phyloP scores from a whole-genome alignment of 2,329 filamentous ascomycete species.

The Xylaria sp. region DNA sequence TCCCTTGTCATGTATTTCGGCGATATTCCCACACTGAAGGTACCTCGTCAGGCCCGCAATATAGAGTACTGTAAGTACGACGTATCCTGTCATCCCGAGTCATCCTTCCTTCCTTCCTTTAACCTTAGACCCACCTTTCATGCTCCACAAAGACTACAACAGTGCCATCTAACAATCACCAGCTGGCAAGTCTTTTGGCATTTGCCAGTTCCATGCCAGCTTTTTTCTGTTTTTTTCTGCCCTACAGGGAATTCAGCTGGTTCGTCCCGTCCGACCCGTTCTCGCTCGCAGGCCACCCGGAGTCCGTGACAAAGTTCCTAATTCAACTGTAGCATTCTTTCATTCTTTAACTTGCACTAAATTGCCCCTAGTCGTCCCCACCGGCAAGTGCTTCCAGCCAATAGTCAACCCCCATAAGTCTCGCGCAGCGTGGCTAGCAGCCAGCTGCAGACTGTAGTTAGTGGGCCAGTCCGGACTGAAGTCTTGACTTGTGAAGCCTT shows the following conservation, averaged over 20 bases:
- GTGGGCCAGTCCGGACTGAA: conserved; percentile 35
- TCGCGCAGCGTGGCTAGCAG: conserved; percentile 17
- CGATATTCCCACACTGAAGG: too few relatives aligned
- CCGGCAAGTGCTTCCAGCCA: conserved; percentile 29
- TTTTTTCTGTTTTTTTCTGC: neutral
- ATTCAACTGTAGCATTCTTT: conserved; percentile 30
- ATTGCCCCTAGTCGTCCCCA: conserved; percentile 27
- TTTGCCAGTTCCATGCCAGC: neutral
- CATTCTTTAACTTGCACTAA: neutral
- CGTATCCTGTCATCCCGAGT: conserved; percentile 17
- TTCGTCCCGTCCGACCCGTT: neutral
- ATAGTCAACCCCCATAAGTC: conserved; percentile 15
- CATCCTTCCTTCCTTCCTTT: conserved; percentile 16
- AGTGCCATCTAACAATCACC: neutral
- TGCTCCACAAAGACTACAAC: neutral
- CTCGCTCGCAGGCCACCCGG: neutral
- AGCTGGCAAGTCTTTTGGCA: conserved; percentile 20
- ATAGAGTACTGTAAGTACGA: neutral
- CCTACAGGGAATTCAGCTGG: neutral
- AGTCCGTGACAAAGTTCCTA: neutral
- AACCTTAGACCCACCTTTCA: neutral
- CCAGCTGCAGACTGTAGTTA: conserved; percentile 7
- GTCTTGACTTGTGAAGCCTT: conserved; percentile 41
- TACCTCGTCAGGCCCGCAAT: too few relatives aligned
- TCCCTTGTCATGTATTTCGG: too few relatives aligned